Percentiles rank a stretch among this genome's conserved stretches.
phyloP scores from a whole-genome alignment of 768 basidiomycete genomes.

The Phylloporus rhodoxanthus region DNA sequence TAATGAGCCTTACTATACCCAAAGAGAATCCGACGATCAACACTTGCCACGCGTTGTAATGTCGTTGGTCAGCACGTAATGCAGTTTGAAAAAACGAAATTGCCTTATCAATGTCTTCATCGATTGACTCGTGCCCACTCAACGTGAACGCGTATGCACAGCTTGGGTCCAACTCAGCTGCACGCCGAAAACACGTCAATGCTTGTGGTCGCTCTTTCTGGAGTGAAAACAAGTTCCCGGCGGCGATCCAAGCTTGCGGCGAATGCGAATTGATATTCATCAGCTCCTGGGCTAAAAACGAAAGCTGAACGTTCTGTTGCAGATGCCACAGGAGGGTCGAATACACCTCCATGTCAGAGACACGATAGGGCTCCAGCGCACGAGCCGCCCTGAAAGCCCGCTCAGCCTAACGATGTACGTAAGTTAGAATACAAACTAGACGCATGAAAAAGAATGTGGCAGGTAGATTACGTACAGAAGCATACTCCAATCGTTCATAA shows the following conservation, averaged over 20 bases:
- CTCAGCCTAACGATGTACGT: conserved; percentile 59
- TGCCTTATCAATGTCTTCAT: conserved; percentile 92
- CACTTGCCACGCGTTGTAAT: conserved; percentile 97
- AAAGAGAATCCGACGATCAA: background rate
- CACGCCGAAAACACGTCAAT: conserved; percentile 88
- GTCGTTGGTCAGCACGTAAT: conserved; percentile 82
- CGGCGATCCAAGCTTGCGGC: conserved; percentile 91
- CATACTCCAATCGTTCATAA: conserved; percentile 87
- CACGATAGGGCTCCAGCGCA: conserved; percentile 79
- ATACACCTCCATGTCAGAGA: conserved; percentile 93
- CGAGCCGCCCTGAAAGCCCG: conserved; percentile 81
- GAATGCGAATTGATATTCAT: conserved; percentile 78
- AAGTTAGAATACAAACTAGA: conserved; percentile 4
- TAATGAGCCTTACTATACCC: conserved; percentile 20
- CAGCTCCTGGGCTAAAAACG: conserved; percentile 89
- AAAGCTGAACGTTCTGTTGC: conserved; percentile 75
- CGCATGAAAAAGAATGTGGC: conserved; percentile 4
- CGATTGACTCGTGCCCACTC: conserved; percentile 93
- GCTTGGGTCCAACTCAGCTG: conserved; percentile 79
- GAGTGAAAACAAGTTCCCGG: conserved; percentile 92
- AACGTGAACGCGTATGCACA: conserved; percentile 96
- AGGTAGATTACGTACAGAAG: conserved; percentile 55
- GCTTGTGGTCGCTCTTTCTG: conserved; percentile 93
- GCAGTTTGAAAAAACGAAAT: conserved; percentile 90
- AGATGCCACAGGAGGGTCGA: conserved; percentile 96